Conservation (phyloP, 768 basidiomycete genomes). For the Leccinum subgranulosum region DNA sequence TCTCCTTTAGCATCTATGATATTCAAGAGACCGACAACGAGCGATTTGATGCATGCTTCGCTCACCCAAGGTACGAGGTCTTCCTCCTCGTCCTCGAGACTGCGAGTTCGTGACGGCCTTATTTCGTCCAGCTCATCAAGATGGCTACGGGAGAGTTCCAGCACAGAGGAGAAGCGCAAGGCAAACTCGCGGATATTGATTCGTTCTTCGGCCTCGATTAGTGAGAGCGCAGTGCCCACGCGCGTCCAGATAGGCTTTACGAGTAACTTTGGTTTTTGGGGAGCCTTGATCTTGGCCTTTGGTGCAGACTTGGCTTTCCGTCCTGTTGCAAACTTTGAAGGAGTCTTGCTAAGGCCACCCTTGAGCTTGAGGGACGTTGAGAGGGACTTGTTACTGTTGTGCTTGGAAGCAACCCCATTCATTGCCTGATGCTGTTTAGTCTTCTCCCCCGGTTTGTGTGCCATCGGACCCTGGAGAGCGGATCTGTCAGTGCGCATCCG, state of each 20-base stretch:
- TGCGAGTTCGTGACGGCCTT: constrained; percentile 32
- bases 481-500: constrained; percentile 9
- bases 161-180: constrained; percentile 54
- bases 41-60: constrained; percentile 59
- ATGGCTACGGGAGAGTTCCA: constrained; percentile 49
- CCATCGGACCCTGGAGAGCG: constrained; percentile 26
- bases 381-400: constrained; percentile 3
- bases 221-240: constrained; percentile 42
- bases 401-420: constrained; percentile 3
- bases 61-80: constrained; percentile 54
- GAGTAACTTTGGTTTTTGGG: constrained; percentile 36
- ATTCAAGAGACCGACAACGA: constrained; percentile 60
- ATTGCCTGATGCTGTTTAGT: constrained; percentile 7
- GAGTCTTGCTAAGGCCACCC: constrained; percentile 4
- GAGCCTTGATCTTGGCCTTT: constrained; percentile 25
- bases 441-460: constrained; percentile 21
- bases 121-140: constrained; percentile 65
- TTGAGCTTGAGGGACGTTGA: constrained; percentile 16
- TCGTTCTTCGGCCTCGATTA: constrained; percentile 52
- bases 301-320: constrained; percentile 18
- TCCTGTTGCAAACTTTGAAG: constrained; percentile 8
- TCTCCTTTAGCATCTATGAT: constrained; percentile 46
- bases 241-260: constrained; percentile 52
- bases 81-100: constrained; percentile 37
- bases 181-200: constrained; percentile 75